Percentiles rank a stretch among this genome's conserved stretches.
Conservation (phyloP, 2,329 filamentous ascomycete genomes). For the Verticillium nubilum region DNA sequence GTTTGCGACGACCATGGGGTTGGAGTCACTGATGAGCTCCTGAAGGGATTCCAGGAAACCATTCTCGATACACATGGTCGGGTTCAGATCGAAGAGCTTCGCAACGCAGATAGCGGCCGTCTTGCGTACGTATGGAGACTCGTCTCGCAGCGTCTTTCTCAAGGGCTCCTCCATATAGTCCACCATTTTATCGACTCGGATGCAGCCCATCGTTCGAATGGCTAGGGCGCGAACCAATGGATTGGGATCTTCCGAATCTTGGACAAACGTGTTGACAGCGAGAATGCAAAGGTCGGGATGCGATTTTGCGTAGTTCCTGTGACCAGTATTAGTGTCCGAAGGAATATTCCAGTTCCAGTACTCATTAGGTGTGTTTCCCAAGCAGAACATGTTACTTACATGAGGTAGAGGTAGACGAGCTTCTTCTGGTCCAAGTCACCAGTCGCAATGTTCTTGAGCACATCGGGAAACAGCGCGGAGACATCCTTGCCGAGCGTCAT, state of each 20-base stretch:
- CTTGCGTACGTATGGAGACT: slow-evolving; percentile 97
- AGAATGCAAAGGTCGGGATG: slow-evolving; percentile 98
- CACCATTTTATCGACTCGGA: slow-evolving; percentile 98
- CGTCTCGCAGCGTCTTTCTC: slow-evolving; percentile 91
- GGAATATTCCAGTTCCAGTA: slow-evolving; percentile 1
- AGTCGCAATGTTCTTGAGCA: slow-evolving; percentile 98
- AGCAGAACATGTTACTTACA: slow-evolving; percentile 49
- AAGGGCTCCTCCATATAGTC: slow-evolving; percentile 99
- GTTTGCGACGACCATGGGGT: slow-evolving; percentile 98
- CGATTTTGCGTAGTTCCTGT: slow-evolving; percentile 97
- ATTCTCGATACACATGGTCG: slow-evolving; percentile 88
- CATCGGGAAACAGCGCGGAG: slow-evolving; percentile 92
- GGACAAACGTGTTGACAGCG: slow-evolving; percentile 97
- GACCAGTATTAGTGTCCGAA: slow-evolving; percentile 13
- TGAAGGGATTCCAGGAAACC: slow-evolving; percentile 91
- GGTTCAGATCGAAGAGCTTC: slow-evolving; percentile 94
- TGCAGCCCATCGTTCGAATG: slow-evolving; percentile 97
- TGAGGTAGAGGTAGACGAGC: slow-evolving; percentile 95
- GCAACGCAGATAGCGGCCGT: slow-evolving; percentile 97
- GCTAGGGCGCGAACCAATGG: slow-evolving; percentile 86
- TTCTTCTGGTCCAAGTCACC: slow-evolving; percentile 97
- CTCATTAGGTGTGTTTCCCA: not conserved
- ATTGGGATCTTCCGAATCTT: slow-evolving; percentile 98
- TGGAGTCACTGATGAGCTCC: slow-evolving; percentile 93
- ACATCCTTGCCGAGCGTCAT: slow-evolving; percentile 99